A percentile compares a stretch with the other conserved stretches of the same genome.
phyloP scores from a whole-genome alignment of 148 eudicot genomes.

The Rhododendron mucronatum region DNA sequence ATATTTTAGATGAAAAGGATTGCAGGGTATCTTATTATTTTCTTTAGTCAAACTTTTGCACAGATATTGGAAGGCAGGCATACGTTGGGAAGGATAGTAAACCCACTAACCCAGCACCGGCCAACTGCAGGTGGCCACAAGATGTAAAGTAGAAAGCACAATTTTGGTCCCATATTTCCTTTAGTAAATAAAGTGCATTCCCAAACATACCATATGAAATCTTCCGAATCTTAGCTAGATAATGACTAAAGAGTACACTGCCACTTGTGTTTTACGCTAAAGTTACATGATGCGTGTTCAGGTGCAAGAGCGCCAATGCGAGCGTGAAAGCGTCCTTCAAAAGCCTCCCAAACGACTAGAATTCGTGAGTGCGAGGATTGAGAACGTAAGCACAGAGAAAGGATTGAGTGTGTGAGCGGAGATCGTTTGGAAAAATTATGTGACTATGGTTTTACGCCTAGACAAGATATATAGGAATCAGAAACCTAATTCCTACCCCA shows the following conservation, averaged over 20 bases:
- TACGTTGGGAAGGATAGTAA: background rate
- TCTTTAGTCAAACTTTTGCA: background rate
- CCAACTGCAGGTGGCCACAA: background rate
- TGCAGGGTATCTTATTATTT: background rate
- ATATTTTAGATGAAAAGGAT: background rate
- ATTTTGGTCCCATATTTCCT: background rate
- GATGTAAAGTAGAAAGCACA: background rate
- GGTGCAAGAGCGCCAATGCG: no score
- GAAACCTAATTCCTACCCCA: background rate
- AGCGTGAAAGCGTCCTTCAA: no score
- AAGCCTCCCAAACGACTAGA: no score
- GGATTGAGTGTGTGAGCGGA: no score
- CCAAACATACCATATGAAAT: background rate
- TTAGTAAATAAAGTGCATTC: background rate
- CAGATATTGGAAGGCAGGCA: background rate
- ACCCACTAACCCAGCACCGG: background rate
- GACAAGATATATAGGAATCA: background rate
- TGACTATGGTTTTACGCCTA: background rate
- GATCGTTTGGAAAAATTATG: no score
- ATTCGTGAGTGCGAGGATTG: no score
- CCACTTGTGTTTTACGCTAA: background rate
- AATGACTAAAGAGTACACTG: background rate
- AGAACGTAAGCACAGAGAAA: no score
- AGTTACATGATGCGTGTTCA: no score
- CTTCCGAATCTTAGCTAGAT: background rate